These are phyloP conservation scores for Solanum bukasovii DNA, from an alignment of 257 asterid species.

Conservation along the genomic window DNA sequence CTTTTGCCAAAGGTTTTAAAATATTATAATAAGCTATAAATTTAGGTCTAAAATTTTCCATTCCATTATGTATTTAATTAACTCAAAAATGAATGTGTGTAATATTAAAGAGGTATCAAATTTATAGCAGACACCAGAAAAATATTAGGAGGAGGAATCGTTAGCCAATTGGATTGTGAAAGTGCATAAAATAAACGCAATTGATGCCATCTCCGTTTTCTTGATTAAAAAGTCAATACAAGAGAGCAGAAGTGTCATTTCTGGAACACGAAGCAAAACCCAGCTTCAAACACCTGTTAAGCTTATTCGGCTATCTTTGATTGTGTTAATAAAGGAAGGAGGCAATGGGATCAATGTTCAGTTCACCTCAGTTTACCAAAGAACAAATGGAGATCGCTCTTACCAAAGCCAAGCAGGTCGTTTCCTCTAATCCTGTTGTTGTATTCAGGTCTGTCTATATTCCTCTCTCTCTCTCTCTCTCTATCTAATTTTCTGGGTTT, in stretches of 20 bases:
- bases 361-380: slow-evolving; percentile 26
- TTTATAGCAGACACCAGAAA: too few species aligned
- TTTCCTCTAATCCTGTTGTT: slow-evolving; percentile 60
- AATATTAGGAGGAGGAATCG: neutral
- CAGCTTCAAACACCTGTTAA: slow-evolving; percentile 3
- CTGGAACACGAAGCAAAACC: slow-evolving; percentile 17
- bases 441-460: slow-evolving; percentile 44
- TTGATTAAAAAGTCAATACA: neutral
- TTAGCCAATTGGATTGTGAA: neutral
- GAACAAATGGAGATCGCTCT: slow-evolving; percentile 54
- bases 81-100: neutral
- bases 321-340: neutral
- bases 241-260: neutral
- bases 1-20: neutral
- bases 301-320: slow-evolving; percentile 2
- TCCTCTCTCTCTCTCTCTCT: neutral
- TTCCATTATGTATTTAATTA: neutral
- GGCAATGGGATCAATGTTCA: slow-evolving; percentile 46
- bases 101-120: neutral
- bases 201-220: neutral
- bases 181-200: neutral
- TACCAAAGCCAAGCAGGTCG: slow-evolving; percentile 55
- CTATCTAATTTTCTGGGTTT: neutral
- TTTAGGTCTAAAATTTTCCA: neutral
- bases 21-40: neutral